Percentiles rank a stretch among this genome's conserved stretches.
Evolutionary conservation across 1,284 basidiomycete species (phyloP).

Genomic region (Mycena sp.): DNA sequence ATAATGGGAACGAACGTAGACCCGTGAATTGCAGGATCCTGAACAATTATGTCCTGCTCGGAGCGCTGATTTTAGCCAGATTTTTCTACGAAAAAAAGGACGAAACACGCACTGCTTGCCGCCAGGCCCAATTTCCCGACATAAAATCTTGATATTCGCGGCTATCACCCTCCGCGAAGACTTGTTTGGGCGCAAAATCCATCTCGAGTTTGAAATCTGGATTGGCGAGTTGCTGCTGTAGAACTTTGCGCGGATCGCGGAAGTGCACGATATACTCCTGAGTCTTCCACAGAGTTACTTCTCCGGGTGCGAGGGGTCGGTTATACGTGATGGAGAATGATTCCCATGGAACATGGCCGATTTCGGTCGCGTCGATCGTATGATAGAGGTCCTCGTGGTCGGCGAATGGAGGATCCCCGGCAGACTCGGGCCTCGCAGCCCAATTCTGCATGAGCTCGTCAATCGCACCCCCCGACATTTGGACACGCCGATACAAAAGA

Average conservation of each 20-base stretch:
- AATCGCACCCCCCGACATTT: no score
- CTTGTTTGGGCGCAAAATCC: slow-evolving; percentile 40
- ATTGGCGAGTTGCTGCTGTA: slow-evolving; percentile 45
- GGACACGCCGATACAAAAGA: no score
- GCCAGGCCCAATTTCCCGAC: slow-evolving; percentile 47
- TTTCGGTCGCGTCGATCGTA: slow-evolving; percentile 2
- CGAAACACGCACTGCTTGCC: slow-evolving; percentile 44
- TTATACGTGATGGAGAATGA: background rate
- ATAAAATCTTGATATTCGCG: slow-evolving; percentile 44
- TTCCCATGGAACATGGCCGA: background rate
- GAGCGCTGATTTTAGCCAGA: background rate
- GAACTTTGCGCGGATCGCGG: no score
- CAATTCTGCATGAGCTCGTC: no score
- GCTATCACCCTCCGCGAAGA: slow-evolving; percentile 25
- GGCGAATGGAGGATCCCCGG: no score
- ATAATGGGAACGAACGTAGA: no score
- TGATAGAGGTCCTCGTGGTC: no score
- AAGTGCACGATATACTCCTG: slow-evolving; percentile 46
- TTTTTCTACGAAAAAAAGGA: background rate
- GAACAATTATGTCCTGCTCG: no score
- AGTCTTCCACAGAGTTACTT: slow-evolving; percentile 41
- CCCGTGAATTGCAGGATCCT: no score
- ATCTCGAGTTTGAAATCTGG: slow-evolving; percentile 39
- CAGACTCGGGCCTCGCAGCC: no score
- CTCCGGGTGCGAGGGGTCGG: background rate